A percentile compares a stretch with the other conserved stretches of the same genome.
phyloP scores from a whole-genome alignment of 139 green algal species.

The Edaphochlamys debaryana region DNA sequence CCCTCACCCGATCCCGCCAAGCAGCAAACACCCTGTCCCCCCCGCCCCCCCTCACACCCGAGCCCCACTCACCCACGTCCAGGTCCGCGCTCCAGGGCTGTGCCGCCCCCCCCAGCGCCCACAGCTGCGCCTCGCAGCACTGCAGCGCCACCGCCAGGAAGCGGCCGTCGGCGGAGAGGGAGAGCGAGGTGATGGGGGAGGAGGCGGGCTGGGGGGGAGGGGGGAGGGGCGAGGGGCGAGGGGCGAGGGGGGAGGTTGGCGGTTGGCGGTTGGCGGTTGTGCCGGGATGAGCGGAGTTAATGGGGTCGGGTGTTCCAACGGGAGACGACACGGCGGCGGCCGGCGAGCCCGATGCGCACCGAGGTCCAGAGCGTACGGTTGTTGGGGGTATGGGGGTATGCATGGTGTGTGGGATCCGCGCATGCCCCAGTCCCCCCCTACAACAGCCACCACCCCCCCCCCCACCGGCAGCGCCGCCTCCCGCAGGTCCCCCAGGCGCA shows the following conservation, averaged over 20 bases:
- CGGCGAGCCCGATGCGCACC: no score
- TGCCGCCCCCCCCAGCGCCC: slow-evolving; percentile 42
- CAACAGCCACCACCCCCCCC: no score
- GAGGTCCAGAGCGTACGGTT: no score
- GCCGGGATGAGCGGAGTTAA: no score
- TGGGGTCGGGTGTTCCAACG: no score
- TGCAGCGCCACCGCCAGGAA: slow-evolving; percentile 63
- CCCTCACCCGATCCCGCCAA: no score
- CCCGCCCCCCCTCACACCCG: no score
- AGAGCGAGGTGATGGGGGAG: slow-evolving; percentile 70
- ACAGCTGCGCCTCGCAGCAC: slow-evolving; percentile 64
- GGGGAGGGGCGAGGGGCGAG: neutral
- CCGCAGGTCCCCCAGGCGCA: slow-evolving; percentile 63
- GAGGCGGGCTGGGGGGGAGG: slow-evolving; percentile 50
- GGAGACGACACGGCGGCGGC: no score
- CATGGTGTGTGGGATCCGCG: no score
- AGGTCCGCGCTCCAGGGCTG: slow-evolving; percentile 4
- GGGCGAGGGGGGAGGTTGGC: neutral
- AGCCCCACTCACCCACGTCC: slow-evolving; percentile 23
- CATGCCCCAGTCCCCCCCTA: no score
- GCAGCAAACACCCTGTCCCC: no score
- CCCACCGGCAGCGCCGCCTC: slow-evolving; percentile 49
- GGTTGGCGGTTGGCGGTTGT: neutral
- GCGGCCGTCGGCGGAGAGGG: slow-evolving; percentile 63
- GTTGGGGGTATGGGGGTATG: no score